Conservation (phyloP, 495 filamentous ascomycete genomes). For the Annulohypoxylon maeteangense region DNA sequence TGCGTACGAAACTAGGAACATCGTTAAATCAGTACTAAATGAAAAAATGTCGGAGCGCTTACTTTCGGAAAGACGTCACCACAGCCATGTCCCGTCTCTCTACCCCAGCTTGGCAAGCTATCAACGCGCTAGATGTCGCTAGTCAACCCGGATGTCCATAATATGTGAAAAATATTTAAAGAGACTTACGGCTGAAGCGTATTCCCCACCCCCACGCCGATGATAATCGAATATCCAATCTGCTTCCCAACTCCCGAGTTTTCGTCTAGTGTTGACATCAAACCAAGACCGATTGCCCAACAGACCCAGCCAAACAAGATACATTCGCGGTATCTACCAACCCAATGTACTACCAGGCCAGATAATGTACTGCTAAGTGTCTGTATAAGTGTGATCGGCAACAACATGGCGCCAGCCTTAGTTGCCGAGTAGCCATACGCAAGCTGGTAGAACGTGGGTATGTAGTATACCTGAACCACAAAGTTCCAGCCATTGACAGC, state of each 20-base stretch:
- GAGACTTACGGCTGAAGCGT: slow-evolving; percentile 61
- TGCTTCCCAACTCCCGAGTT: slow-evolving; percentile 62
- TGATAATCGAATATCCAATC: slow-evolving; percentile 63
- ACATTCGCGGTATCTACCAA: slow-evolving; percentile 63
- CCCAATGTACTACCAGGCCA: slow-evolving; percentile 63
- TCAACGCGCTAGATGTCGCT: slow-evolving; percentile 49
- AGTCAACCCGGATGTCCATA: slow-evolving; percentile 15
- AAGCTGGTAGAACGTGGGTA: slow-evolving; percentile 67
- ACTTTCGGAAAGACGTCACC: slow-evolving; percentile 65
- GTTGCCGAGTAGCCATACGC: slow-evolving; percentile 63
- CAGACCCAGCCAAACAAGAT: slow-evolving; percentile 63
- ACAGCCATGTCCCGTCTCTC: slow-evolving; percentile 65
- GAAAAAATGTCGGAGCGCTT: slow-evolving; percentile 18
- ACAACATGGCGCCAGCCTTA: slow-evolving; percentile 61
- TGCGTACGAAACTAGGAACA: slow-evolving; percentile 59
- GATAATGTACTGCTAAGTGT: slow-evolving; percentile 63
- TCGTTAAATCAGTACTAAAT: not conserved
- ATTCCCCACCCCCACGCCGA: slow-evolving; percentile 64
- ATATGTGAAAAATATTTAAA: not conserved
- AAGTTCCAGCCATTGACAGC: slow-evolving; percentile 67
- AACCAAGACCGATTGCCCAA: slow-evolving; percentile 64
- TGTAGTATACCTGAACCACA: slow-evolving; percentile 65
- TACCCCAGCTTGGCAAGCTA: slow-evolving; percentile 64
- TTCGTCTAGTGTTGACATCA: slow-evolving; percentile 64
- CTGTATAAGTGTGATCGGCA: slow-evolving; percentile 65